Base-by-base conservation (phyloP, 1,284 basidiomycete genomes). In the Boletus hoseneyae region DNA sequence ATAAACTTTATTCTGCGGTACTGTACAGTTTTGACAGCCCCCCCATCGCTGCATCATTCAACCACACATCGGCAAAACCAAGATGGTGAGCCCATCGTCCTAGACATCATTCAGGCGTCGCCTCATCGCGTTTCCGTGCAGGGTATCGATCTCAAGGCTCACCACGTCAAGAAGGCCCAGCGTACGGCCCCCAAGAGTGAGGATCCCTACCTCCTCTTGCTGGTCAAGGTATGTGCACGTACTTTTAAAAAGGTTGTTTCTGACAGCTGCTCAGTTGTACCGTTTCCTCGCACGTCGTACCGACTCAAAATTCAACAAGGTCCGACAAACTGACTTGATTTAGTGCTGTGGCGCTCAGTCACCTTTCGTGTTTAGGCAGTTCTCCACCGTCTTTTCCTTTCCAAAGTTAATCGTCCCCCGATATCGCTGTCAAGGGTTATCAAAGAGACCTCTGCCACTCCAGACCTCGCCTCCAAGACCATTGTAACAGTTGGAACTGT, bases 81-180 rank as follows among this genome's bases (percentile, higher is more conserved):
- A 82, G 77, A 89, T 90, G 87, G 87, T 88, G 77, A 84, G 85
- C 73, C 72, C 77, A 69, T 62, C 64, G 69, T 75, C 55, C 57
- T 46, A 52, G 60, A 50, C 60, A 62, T 54, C 55, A 58, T 50
- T 54, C 33, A 59, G 49, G 21, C 15, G 23, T 45, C 45, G 52
- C 45, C 42, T 52, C 56, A 55, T 60, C 64, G 33, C 60, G 19
- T 41, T 33, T 5, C 10, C 51, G 41, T 16, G 21, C 60, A 95
- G 95, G 96, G 96, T 90, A 97, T 98, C 78, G 96, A 99, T 77
- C 87, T 98, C 76, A 81, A 83, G 72, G 79, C 82, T 76, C 96
- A 98, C 81, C 96, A 99, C 86, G 95, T 97, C 85, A 97, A 92
- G 87, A 97, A 96, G 83, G 89, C 95, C 66, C 79, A 85, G 71